These are phyloP conservation scores for Penicillium capsulatum DNA, from an alignment of 2,329 filamentous ascomycete genomes.

Conservation along the genomic window DNA sequence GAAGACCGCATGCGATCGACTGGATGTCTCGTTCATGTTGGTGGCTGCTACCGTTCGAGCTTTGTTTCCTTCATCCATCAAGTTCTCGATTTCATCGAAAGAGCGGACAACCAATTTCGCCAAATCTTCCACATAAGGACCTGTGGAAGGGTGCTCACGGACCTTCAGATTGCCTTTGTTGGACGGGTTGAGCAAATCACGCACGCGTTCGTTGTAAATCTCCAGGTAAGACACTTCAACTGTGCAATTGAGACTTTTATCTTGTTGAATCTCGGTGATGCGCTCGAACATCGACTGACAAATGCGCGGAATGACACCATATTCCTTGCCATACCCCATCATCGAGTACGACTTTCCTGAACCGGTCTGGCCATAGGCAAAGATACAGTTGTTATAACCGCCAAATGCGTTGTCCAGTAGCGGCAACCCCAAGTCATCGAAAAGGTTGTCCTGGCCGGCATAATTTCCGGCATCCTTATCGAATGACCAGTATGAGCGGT, in stretches of 20 bases:
- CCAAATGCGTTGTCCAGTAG: constrained; percentile 96
- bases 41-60: constrained; percentile 95
- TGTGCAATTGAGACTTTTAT: constrained; percentile 77
- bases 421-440: constrained; percentile 80
- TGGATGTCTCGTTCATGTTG: constrained; percentile 99
- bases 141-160: constrained; percentile 93
- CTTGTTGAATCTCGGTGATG: constrained; percentile 66
- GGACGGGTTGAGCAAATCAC: constrained; percentile 88
- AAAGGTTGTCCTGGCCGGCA: constrained; percentile 84
- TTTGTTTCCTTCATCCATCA: constrained; percentile 99
- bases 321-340: constrained; percentile 98
- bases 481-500: constrained; percentile 98
- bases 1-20: constrained; percentile 96
- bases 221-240: constrained; percentile 98
- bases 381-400: constrained; percentile 99
- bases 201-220: constrained; percentile 97
- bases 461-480: constrained; percentile 75
- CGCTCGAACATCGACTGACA: constrained; percentile 96
- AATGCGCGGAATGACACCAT: constrained; percentile 93
- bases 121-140: constrained; percentile 95
- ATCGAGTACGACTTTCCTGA: constrained; percentile 99
- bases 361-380: constrained; percentile 96
- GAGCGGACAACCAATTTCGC: constrained; percentile 91
- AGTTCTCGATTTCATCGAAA: constrained; percentile 90
- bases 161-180: constrained; percentile 97